These are phyloP conservation scores for Jimgerdemannia lactiflua DNA, from an alignment of 192 early-diverging fungal species.

Conservation along the genomic window DNA sequence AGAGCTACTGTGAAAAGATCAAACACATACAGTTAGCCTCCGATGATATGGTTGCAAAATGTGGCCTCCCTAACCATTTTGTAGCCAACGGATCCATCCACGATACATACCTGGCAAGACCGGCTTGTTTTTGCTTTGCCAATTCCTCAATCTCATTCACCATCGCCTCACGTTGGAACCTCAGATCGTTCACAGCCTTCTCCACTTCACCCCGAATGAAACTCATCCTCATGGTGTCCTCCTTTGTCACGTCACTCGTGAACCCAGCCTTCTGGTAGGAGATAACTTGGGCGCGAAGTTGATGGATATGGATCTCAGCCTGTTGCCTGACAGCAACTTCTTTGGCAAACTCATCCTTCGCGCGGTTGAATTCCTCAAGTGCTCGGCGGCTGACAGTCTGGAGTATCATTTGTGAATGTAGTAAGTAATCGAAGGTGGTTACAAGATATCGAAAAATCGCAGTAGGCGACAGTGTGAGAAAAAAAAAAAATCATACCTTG, in stretches of 20 bases:
- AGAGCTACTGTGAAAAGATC: constrained; percentile 5
- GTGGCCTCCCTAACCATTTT: neutral
- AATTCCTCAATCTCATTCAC: constrained; percentile 29
- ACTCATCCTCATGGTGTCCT: neutral
- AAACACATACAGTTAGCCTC: no score
- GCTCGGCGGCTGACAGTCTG: constrained; percentile 32
- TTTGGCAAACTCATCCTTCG: constrained; percentile 42
- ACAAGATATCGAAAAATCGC: neutral
- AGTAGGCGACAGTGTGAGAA: neutral
- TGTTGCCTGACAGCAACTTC: constrained; percentile 23
- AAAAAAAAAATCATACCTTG: constrained; percentile 24
- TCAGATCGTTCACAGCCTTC: constrained; percentile 11
- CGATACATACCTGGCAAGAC: constrained; percentile 25
- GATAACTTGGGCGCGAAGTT: constrained; percentile 26
- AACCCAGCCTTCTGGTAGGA: constrained; percentile 11
- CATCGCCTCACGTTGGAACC: constrained; percentile 23
- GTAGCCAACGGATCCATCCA: neutral
- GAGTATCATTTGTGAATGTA: constrained; percentile 1
- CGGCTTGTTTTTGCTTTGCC: constrained; percentile 35
- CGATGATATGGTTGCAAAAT: neutral
- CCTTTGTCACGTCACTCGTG: neutral
- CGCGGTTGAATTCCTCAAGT: constrained; percentile 30
- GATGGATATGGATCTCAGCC: constrained; percentile 15
- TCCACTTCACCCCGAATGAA: constrained; percentile 4
- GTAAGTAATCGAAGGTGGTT: no score